Conservation (phyloP, 2,329 filamentous ascomycete genomes). For the Ophiostoma sp. region DNA sequence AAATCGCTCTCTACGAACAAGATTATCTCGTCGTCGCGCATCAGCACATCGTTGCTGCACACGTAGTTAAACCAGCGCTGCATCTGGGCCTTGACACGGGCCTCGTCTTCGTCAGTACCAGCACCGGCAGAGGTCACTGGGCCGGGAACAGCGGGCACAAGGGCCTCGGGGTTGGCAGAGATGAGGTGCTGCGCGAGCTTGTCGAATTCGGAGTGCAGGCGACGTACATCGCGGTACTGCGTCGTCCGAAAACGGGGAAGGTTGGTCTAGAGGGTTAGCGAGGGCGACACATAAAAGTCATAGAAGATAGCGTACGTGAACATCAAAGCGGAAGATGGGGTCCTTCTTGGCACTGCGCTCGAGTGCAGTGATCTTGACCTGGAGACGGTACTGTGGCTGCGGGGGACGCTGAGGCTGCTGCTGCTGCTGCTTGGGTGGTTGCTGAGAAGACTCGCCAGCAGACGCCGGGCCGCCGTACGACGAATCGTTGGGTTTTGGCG, state of each 20-base stretch:
- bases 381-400: conserved; percentile 71
- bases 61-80: conserved; percentile 95
- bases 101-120: conserved; percentile 93
- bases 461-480: background rate
- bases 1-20: conserved; percentile 99
- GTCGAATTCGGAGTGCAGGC: conserved; percentile 89
- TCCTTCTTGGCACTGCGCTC: conserved; percentile 95
- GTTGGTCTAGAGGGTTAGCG: conserved; percentile 65
- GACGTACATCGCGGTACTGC: conserved; percentile 94
- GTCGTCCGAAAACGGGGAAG: conserved; percentile 97
- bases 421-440: conserved; percentile 18
- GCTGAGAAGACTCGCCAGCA: conserved; percentile 2
- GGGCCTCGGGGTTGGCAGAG: conserved; percentile 91
- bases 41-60: conserved; percentile 84
- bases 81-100: conserved; percentile 77
- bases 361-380: conserved; percentile 89
- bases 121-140: conserved; percentile 89
- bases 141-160: conserved; percentile 93
- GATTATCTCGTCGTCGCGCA: conserved; percentile 93
- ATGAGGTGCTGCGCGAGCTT: conserved; percentile 96
- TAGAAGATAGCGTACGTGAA: conserved; percentile 64
- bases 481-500: conserved; percentile 15
- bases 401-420: conserved; percentile 33
- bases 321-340: conserved; percentile 88
- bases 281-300: too few relatives aligned